Conservation (phyloP, 345 rosid species). For the Lenwebbia sp. region DNA sequence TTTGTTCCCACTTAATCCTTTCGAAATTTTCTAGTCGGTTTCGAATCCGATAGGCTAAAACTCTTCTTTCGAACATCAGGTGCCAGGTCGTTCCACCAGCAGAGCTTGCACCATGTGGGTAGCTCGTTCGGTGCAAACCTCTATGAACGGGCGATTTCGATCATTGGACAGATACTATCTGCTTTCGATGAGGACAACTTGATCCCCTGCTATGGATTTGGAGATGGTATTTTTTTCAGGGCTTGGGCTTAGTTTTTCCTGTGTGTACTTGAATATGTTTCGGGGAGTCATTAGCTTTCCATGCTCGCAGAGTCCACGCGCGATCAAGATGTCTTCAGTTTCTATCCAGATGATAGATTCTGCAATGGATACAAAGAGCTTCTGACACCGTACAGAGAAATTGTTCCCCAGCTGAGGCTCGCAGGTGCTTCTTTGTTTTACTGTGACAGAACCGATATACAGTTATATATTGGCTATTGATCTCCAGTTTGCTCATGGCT, state of each 20-base stretch:
- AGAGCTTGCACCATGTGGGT: conserved; percentile 24
- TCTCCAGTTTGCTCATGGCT: background rate
- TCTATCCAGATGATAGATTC: conserved; percentile 45
- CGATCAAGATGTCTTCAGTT: conserved; percentile 87
- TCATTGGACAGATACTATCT: conserved; percentile 8
- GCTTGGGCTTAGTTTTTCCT: background rate
- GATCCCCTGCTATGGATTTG: conserved; percentile 13
- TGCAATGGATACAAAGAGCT: conserved; percentile 91
- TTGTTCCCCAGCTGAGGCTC: conserved; percentile 70
- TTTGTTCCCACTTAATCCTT: background rate
- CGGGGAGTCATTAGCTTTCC: background rate
- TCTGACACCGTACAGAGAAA: conserved; percentile 58
- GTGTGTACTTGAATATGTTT: background rate
- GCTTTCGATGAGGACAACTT: conserved; percentile 7
- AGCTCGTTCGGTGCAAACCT: background rate
- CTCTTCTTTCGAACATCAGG: conserved; percentile 17
- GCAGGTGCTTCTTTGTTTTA: conserved; percentile 31
- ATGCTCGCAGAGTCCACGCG: conserved; percentile 62
- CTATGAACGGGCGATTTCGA: conserved; percentile 6
- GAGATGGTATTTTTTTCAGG: conserved; percentile 7
- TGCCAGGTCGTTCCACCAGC: conserved; percentile 23
- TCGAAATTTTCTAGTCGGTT: background rate
- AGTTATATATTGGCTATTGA: background rate
- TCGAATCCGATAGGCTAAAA: background rate
- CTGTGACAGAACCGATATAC: background rate